These are phyloP conservation scores for Gliomastix tumulicola DNA, from an alignment of 2,329 filamentous ascomycete species.

Conservation along the genomic window DNA sequence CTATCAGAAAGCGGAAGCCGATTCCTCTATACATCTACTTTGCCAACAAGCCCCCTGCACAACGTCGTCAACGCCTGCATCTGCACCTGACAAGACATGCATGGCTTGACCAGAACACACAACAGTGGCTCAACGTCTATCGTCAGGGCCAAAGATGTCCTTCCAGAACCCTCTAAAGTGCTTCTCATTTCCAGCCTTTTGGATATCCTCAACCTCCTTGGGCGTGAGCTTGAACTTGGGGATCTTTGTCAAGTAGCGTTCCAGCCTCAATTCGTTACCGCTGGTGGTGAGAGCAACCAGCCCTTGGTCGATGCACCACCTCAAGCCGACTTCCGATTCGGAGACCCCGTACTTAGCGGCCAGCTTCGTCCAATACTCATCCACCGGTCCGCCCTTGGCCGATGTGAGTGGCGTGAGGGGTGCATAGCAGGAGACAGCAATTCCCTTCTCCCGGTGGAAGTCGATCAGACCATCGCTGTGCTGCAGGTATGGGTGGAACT, in stretches of 20 bases:
- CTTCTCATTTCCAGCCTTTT: slow-evolving; percentile 48
- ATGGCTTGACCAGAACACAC: too few relatives aligned
- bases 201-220: slow-evolving; percentile 50
- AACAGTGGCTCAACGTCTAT: slow-evolving; percentile 26
- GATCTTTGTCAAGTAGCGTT: slow-evolving; percentile 44
- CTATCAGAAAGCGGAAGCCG: too few relatives aligned
- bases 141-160: slow-evolving; percentile 42
- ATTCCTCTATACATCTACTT: too few relatives aligned
- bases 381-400: slow-evolving; percentile 45
- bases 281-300: slow-evolving; percentile 54
- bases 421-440: slow-evolving; percentile 48
- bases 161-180: slow-evolving; percentile 56
- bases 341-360: slow-evolving; percentile 52
- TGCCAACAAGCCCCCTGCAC: too few relatives aligned
- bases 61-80: too few relatives aligned
- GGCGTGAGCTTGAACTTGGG: slow-evolving; percentile 51
- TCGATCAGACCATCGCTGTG: slow-evolving; percentile 47
- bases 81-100: too few relatives aligned
- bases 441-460: slow-evolving; percentile 50
- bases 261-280: slow-evolving; percentile 47
- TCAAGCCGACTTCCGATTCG: slow-evolving; percentile 47
- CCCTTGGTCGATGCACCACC: slow-evolving; percentile 55
- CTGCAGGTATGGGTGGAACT: slow-evolving; percentile 71
- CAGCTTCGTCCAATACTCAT: slow-evolving; percentile 39
- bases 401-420: slow-evolving; percentile 44